A percentile compares a stretch with the other conserved stretches of the same genome.
phyloP scores from a whole-genome alignment of 768 basidiomycete species.

The Phaffia australis region DNA sequence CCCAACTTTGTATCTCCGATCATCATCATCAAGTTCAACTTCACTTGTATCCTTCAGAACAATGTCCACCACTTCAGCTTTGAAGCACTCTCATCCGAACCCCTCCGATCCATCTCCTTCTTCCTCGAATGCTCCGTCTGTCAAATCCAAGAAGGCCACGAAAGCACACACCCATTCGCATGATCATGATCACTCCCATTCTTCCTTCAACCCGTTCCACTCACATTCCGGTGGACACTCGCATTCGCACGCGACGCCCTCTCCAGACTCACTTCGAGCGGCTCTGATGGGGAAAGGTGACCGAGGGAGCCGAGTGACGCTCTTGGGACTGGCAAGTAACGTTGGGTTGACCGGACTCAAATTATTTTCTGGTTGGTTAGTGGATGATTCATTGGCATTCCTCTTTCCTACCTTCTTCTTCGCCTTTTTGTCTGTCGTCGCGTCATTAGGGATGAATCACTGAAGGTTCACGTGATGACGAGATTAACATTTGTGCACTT shows the following conservation, averaged over 20 bases:
- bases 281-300: constrained; percentile 44
- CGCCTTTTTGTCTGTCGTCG: not conserved
- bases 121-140: no score
- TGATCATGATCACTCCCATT: not conserved
- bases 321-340: constrained; percentile 73
- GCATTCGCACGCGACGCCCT: constrained; percentile 17
- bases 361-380: constrained; percentile 74
- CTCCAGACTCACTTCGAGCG: constrained; percentile 5
- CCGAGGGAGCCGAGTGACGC: constrained; percentile 69
- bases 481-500: not conserved
- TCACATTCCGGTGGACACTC: not conserved
- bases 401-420: not conserved
- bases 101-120: no score
- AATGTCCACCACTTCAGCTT: no score
- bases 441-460: not conserved
- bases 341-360: constrained; percentile 70
- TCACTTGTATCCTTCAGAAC: no score
- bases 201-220: constrained; percentile 6
- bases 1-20: no score
- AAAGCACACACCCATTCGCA: no score
- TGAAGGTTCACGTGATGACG: not conserved
- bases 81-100: no score
- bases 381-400: constrained; percentile 31
- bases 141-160: no score
- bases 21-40: no score